These are phyloP conservation scores for Fusarium redolens DNA, from an alignment of 2,329 filamentous ascomycete species.

Conservation along the genomic window DNA sequence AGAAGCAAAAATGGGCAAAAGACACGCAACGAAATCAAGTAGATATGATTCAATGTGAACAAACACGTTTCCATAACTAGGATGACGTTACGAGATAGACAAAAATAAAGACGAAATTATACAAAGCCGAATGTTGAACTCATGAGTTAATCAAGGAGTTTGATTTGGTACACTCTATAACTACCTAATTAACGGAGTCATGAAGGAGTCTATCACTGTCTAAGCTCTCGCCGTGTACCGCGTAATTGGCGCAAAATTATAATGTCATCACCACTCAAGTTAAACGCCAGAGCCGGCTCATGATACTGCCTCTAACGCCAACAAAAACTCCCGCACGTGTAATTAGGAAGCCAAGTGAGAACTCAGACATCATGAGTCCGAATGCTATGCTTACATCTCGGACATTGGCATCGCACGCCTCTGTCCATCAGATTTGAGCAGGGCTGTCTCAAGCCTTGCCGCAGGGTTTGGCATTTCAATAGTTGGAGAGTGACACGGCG, in stretches of 20 bases:
- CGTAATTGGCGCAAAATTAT: neutral
- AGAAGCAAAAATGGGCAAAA: slow-evolving; percentile 5
- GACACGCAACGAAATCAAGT: slow-evolving; percentile 27
- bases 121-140: slow-evolving; percentile 9
- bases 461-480: neutral
- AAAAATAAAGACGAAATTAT: slow-evolving; percentile 36
- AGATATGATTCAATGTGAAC: slow-evolving; percentile 31
- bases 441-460: neutral
- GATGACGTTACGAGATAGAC: slow-evolving; percentile 45
- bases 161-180: slow-evolving; percentile 5
- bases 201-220: slow-evolving; percentile 12
- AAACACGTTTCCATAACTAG: slow-evolving; percentile 31
- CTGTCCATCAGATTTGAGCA: neutral
- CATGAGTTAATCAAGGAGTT: neutral
- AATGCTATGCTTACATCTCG: neutral
- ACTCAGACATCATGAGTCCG: neutral
- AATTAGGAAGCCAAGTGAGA: neutral
- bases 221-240: slow-evolving; percentile 7
- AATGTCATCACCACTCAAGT: slow-evolving; percentile 8
- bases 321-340: neutral
- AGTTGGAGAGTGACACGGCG: neutral
- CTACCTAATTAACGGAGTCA: neutral
- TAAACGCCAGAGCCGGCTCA: slow-evolving; percentile 20
- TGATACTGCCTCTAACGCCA: slow-evolving; percentile 4
- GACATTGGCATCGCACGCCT: slow-evolving; percentile 6